Percentiles rank a stretch among this genome's conserved stretches.
Evolutionary conservation across 2,329 filamentous ascomycete species (phyloP).

Genomic region (Pseudogymnoascus sp.): DNA sequence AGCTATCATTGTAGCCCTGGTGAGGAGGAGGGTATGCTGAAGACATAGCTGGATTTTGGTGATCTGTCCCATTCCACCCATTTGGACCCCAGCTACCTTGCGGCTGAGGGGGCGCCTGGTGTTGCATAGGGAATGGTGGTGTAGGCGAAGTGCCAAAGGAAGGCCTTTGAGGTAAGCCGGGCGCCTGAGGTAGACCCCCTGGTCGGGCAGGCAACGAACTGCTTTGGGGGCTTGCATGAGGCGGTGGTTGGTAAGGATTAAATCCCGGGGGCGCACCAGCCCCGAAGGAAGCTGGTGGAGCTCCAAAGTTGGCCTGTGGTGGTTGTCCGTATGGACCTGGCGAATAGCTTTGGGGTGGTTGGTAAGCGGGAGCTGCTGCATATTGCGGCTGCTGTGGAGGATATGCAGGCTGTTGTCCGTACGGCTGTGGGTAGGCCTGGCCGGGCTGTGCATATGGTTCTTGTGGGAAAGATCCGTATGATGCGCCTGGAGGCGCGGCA

Average conservation of each 20-base stretch:
- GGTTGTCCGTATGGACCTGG: constrained; percentile 23
- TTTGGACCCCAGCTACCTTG: constrained; percentile 28
- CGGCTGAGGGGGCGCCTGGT: constrained; percentile 18
- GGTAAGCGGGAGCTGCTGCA: constrained; percentile 24
- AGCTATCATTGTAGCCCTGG: constrained; percentile 27
- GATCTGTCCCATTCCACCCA: constrained; percentile 28
- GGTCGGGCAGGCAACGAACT: constrained; percentile 40
- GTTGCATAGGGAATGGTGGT: constrained; percentile 14
- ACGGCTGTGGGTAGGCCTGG: constrained; percentile 35
- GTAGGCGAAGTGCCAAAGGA: constrained; percentile 40
- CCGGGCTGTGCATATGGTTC: constrained; percentile 29
- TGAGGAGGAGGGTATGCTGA: constrained; percentile 29
- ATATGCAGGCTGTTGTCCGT: constrained; percentile 27
- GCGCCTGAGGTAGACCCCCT: constrained; percentile 40
- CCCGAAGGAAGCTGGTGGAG: constrained; percentile 29
- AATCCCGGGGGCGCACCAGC: constrained; percentile 34
- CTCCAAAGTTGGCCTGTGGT: constrained; percentile 20
- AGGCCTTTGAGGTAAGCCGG: constrained; percentile 52
- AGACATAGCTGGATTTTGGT: constrained; percentile 31
- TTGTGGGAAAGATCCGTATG: constrained; percentile 28
- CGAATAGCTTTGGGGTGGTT: constrained; percentile 26
- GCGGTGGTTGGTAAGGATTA: constrained; percentile 33
- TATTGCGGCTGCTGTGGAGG: constrained; percentile 26
- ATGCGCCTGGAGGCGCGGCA: constrained; percentile 17
- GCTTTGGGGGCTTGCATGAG: constrained; percentile 30